Base-by-base conservation (phyloP, 768 basidiomycete genomes). In the Panus rudis region DNA sequence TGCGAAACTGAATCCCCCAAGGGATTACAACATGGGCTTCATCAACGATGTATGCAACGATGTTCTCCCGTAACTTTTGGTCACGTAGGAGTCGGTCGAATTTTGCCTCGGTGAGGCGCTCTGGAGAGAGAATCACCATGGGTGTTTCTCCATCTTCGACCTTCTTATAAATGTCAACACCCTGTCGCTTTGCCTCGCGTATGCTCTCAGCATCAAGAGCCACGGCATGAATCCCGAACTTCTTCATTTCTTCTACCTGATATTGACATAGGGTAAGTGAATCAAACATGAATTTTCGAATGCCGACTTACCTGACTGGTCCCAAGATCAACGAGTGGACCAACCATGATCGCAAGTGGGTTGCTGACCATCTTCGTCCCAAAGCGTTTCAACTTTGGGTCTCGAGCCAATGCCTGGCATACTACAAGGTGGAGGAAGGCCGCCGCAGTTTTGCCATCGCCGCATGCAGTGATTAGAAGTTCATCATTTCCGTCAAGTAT, bases 281-380 rank as follows among this genome's bases (percentile, higher is more conserved):
- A n/a, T n/a, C n/a, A n/a, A n/a, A n/a, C n/a, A n/a, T n/a, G n/a
- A n/a, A n/a, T n/a, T n/a, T n/a, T n/a, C n/a, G n/a, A n/a, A n/a
- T n/a, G n/a, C n/a, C 14, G n/a, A 34, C 48, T 39, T 22, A 45
- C 48, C 30, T 49, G 44, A 22, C 37, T 46, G 22, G 40, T 31
- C 16, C 39, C 48, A 5, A 42, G 48, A 20, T 45, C 48, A 3
- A 23, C 42, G n/a, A 46, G 41, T 6, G 48, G 48, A 10, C 40
- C 34, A 1, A 49, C 44, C 10, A 45, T 40, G 8, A 49, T 3
- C 11, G 20, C 28, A 13, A 49, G 34, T 2, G 48, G 44, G n/a
- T n/a, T n/a, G n/a, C n/a, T n/a, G n/a, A n/a, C n/a, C n/a, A n/a
- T n/a, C n/a, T n/a, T n/a, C n/a, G n/a, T n/a, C n/a, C n/a, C n/a